Evolutionary conservation across 116 monocot genomes (phyloP).

Genomic region (Cymodocea nodosa): DNA sequence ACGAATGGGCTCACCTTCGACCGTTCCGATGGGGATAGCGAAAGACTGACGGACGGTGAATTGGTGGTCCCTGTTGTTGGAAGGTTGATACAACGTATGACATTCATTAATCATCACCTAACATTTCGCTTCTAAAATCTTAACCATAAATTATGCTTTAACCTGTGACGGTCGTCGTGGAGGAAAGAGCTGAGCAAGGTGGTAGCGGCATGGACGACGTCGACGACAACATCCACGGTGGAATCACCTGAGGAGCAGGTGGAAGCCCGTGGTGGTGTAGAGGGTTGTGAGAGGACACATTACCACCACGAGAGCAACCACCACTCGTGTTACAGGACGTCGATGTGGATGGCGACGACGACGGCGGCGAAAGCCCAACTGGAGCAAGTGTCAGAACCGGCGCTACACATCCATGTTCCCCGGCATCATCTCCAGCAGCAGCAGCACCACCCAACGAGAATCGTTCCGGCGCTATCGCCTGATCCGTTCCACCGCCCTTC

Average conservation of each 20-base stretch:
- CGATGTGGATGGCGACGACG: neutral
- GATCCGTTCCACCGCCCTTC: neutral
- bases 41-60: constrained; percentile 8
- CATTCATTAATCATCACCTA: too few relatives aligned
- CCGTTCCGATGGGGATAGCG: constrained; percentile 6
- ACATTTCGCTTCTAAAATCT: neutral
- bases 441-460: neutral
- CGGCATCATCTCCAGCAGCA: neutral
- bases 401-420: neutral
- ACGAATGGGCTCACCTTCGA: neutral
- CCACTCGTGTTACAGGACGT: neutral
- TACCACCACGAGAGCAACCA: neutral
- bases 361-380: neutral
- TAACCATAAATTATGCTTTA: neutral
- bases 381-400: constrained; percentile 8
- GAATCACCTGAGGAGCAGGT: constrained; percentile 2
- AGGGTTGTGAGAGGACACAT: neutral
- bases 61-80: neutral
- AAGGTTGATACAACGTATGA: too few relatives aligned
- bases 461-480: neutral
- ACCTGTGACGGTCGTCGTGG: neutral
- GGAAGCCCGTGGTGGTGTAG: neutral
- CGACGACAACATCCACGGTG: constrained; percentile 22
- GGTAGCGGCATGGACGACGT: constrained; percentile 3
- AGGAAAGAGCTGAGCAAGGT: neutral